Evolutionary conservation across 306 rosid genomes (phyloP).

Genomic region (Cyclanthera cordifolia): DNA sequence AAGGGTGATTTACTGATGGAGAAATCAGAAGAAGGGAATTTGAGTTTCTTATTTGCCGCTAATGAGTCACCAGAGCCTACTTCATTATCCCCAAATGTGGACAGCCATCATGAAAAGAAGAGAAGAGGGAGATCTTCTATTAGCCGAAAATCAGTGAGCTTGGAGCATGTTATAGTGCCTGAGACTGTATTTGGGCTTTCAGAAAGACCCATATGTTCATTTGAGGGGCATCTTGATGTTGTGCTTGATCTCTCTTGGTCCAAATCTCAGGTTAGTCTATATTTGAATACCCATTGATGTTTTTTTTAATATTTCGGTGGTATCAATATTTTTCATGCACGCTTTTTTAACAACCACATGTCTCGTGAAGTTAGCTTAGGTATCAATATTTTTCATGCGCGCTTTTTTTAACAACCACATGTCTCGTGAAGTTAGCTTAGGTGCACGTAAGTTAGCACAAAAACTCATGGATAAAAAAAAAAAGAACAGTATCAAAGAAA

Average conservation of each 20-base stretch:
- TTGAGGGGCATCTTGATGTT: conserved; percentile 70
- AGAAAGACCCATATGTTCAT: conserved; percentile 81
- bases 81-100: conserved; percentile 39
- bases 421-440: no score
- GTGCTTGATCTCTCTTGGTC: conserved; percentile 99
- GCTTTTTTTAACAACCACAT: not conserved
- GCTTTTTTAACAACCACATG: not conserved
- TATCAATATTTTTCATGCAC: not conserved
- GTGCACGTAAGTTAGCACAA: no score
- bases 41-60: conserved; percentile 44
- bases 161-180: conserved; percentile 62
- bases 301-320: conserved; percentile 13
- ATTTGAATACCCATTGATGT: conserved; percentile 3
- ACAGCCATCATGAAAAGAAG: conserved; percentile 54
- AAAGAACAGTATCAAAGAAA: no score
- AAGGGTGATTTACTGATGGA: conserved; percentile 72
- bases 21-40: conserved; percentile 45
- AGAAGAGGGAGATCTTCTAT: conserved; percentile 72
- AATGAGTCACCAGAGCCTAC: conserved; percentile 70
- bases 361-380: no score
- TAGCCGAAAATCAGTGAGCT: conserved; percentile 67
- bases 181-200: conserved; percentile 62
- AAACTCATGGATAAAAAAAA: no score
- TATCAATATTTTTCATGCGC: not conserved
- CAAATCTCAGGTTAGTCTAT: conserved; percentile 80